These are phyloP conservation scores for Phytophthora vignae DNA, from an alignment of 352 stramenopile genomes.

Conservation along the genomic window DNA sequence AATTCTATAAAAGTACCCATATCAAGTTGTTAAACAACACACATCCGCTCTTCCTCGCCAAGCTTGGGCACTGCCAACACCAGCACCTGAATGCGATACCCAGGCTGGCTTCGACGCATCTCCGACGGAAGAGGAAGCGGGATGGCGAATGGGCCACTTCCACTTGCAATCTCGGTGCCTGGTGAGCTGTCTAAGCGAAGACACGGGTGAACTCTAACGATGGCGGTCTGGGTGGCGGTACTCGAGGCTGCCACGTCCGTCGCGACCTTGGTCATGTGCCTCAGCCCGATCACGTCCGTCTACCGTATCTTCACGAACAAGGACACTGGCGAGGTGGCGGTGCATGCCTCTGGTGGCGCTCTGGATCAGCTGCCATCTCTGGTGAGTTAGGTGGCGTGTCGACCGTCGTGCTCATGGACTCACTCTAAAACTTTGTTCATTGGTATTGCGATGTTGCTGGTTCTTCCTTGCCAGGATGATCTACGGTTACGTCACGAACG, in stretches of 20 bases:
- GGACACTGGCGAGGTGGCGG: constrained; percentile 25
- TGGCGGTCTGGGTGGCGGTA: constrained; percentile 21
- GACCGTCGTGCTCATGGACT: background rate
- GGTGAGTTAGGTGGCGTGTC: constrained; percentile 6
- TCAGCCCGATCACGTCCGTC: constrained; percentile 30
- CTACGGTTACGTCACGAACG: constrained; percentile 46
- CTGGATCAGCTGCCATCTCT: constrained; percentile 30
- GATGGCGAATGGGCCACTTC: too few species aligned
- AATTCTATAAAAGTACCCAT: background rate
- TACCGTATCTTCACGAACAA: constrained; percentile 25
- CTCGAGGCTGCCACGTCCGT: constrained; percentile 33
- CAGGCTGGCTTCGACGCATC: too few species aligned
- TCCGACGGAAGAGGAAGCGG: too few species aligned
- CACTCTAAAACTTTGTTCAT: background rate
- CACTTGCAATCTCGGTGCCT: too few species aligned
- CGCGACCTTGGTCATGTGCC: constrained; percentile 29
- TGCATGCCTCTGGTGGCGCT: constrained; percentile 35
- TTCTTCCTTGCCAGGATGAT: constrained; percentile 37
- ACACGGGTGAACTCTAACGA: background rate
- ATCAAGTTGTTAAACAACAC: background rate
- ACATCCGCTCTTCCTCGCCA: too few species aligned
- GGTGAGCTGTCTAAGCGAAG: background rate
- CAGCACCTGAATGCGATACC: too few species aligned
- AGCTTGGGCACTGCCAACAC: too few species aligned
- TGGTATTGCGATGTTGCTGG: background rate